phyloP scores from a whole-genome alignment of 2,329 filamentous ascomycete genomes.

The Pseudogymnoascus pannorum region DNA sequence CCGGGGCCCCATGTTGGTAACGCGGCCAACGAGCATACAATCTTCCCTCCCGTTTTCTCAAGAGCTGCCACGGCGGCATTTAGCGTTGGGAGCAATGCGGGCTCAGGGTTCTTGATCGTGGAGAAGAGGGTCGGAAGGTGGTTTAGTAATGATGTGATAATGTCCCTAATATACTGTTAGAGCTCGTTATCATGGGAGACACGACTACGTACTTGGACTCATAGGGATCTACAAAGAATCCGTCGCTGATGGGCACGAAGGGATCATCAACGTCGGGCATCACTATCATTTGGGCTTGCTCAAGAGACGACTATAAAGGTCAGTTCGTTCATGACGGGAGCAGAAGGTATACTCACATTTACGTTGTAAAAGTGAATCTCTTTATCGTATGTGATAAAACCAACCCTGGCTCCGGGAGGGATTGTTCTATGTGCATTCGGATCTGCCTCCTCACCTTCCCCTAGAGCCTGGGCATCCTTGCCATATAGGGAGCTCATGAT shows the following conservation, averaged over 20 bases:
- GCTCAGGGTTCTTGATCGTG: constrained; percentile 81
- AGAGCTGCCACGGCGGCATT: constrained; percentile 80
- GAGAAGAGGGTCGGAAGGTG: constrained; percentile 82
- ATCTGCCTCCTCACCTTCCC: constrained; percentile 44
- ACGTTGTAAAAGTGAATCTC: constrained; percentile 98
- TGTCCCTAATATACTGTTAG: constrained; percentile 38
- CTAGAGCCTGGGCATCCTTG: constrained; percentile 43
- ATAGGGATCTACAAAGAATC: constrained; percentile 88
- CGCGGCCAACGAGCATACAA: constrained; percentile 79
- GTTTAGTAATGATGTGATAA: constrained; percentile 81
- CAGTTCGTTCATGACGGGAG: background rate
- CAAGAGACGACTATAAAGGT: constrained; percentile 55
- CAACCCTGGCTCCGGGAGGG: constrained; percentile 76
- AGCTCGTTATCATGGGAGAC: background rate
- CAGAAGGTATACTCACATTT: constrained; percentile 50
- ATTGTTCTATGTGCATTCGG: constrained; percentile 45
- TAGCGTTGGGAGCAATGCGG: constrained; percentile 75
- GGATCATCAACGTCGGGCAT: constrained; percentile 97
- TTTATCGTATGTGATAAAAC: constrained; percentile 92
- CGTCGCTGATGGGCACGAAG: constrained; percentile 85
- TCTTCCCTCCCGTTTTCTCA: constrained; percentile 81
- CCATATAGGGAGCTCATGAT: constrained; percentile 81
- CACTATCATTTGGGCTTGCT: constrained; percentile 94
- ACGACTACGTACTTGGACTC: constrained; percentile 60
- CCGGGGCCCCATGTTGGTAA: constrained; percentile 89